phyloP scores from a whole-genome alignment of 192 early-diverging fungal genomes.

The Umbelopsis ramanniana region DNA sequence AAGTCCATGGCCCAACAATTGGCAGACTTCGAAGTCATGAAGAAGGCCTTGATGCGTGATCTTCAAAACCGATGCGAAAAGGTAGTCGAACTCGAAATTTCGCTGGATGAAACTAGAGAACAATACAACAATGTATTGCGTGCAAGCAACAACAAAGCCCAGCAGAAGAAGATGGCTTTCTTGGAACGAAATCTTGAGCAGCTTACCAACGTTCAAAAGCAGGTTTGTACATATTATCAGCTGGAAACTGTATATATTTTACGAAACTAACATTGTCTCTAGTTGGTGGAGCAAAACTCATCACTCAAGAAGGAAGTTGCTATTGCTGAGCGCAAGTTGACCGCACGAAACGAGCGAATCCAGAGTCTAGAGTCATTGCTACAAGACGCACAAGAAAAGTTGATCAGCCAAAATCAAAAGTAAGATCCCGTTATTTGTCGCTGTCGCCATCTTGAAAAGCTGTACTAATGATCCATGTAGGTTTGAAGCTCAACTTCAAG shows the following conservation, averaged over 20 bases:
- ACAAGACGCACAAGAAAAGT: slow-evolving; percentile 79
- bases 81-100: slow-evolving; percentile 97
- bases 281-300: slow-evolving; percentile 92
- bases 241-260: not conserved
- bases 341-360: slow-evolving; percentile 90
- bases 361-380: slow-evolving; percentile 82
- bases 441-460: not conserved
- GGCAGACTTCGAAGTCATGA: slow-evolving; percentile 96
- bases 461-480: slow-evolving; percentile 30
- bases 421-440: slow-evolving; percentile 21
- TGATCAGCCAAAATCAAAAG: slow-evolving; percentile 71
- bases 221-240: slow-evolving; percentile 30
- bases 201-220: slow-evolving; percentile 89
- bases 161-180: slow-evolving; percentile 93
- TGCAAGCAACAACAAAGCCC: slow-evolving; percentile 81
- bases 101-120: slow-evolving; percentile 94
- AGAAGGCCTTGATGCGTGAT: slow-evolving; percentile 97
- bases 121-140: slow-evolving; percentile 88
- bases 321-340: slow-evolving; percentile 87
- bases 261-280: not conserved
- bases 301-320: slow-evolving; percentile 92
- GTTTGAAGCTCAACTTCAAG: slow-evolving; percentile 76
- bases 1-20: slow-evolving; percentile 82
- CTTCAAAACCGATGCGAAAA: slow-evolving; percentile 97
- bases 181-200: slow-evolving; percentile 94